Percentiles rank a stretch among this genome's conserved stretches.
Conservation (phyloP, 306 rosid genomes). For the Cucurbita pepo region DNA sequence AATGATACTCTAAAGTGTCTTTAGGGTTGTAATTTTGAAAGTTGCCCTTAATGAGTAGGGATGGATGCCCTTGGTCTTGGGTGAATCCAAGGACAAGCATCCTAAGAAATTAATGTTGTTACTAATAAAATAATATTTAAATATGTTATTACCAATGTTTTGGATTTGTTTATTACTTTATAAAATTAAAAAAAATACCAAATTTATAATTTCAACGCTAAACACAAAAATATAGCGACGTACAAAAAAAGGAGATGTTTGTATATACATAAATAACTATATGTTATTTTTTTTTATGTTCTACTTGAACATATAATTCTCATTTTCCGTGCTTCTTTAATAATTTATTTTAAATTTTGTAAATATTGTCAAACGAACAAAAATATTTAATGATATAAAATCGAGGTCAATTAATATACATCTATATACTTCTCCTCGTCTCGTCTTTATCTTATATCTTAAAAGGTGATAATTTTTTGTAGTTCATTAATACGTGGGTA, state of each 20-base stretch:
- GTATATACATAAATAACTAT: background rate
- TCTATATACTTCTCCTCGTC: too few relatives aligned
- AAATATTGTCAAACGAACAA: background rate
- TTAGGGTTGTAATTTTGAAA: slow-evolving; percentile 10
- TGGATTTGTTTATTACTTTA: background rate
- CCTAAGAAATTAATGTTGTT: slow-evolving; percentile 14
- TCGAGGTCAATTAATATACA: too few relatives aligned
- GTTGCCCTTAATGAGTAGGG: background rate
- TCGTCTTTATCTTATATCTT: background rate
- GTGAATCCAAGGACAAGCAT: slow-evolving; percentile 55
- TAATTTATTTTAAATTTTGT: background rate
- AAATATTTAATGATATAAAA: background rate
- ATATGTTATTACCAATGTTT: background rate
- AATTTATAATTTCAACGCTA: background rate
- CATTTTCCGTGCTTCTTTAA: background rate
- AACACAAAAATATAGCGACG: background rate
- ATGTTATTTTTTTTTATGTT: background rate
- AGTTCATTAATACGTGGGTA: too few relatives aligned
- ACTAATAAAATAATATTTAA: background rate
- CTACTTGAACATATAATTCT: background rate
- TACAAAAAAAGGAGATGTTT: background rate
- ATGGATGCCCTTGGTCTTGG: slow-evolving; percentile 1
- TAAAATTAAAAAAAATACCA: background rate
- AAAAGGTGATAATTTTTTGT: too few relatives aligned
- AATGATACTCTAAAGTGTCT: slow-evolving; percentile 39